Base-by-base conservation (phyloP, 805 yeast genomes). In the Wickerhamiella shivajii region DNA sequence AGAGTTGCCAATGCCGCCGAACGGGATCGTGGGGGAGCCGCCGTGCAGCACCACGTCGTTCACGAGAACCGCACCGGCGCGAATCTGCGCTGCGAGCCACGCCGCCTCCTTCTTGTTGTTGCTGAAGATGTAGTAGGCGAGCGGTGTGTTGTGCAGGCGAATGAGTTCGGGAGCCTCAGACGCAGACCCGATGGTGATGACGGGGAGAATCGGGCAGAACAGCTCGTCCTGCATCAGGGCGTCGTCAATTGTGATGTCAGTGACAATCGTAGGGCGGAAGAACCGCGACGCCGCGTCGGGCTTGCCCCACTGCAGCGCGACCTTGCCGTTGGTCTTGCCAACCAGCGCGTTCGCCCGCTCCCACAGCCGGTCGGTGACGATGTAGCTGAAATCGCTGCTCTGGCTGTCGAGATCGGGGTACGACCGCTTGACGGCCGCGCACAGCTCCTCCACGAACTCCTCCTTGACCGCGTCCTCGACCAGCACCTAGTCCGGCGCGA, bases 1-100 rank as follows among this genome's bases (percentile, higher is more conserved):
- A 0, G 94, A 80, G 11, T 51, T 51, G 10, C 96, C 95, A 36
- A 85, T 59, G 16, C 97, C 97, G 21, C 97, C 97, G 56, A 85
- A 87, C 17, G 96, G 96, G 3, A 80, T 69, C 31, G 64, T 63
- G 5, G 63, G 38, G 34, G 77, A 63, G 1, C 71, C 85, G 27
- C 70, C 81, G 41, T 83, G 93, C 46, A 79, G 40, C 30, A 81
- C 33, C 0, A 74, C 64, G 43, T 84, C 95, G 50, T 83, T 81
- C 40, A 79, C 59, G 29, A 71, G 52, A 10, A 72, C 60, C 3
- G 70, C 77, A 18, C 95, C 95, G 0, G 90, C 75, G 48, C 92
- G 67, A 16, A 81, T 58, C 7, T 60, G 47, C 3, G 56, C 51
- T 37, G 65, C 55, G 39, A 81, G 68, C 36, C 56, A 55, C 3